Percentiles rank a stretch among this genome's conserved stretches.
Conservation (phyloP, 345 rosid species). For the Psidium friedrichsthalianum region DNA sequence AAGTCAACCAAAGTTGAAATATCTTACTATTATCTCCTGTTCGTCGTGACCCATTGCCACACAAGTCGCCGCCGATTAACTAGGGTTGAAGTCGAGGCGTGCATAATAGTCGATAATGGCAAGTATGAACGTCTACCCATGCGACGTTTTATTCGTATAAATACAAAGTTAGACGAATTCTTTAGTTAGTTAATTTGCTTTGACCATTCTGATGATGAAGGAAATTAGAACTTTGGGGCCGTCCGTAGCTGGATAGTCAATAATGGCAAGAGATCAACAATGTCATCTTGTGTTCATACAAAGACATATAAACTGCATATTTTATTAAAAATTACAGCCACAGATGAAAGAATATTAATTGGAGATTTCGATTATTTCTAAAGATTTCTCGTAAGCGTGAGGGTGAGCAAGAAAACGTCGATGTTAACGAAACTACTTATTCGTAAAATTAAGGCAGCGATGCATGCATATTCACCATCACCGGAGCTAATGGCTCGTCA, state of each 20-base stretch:
- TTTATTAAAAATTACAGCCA: background rate
- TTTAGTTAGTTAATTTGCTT: background rate
- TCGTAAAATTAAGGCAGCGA: background rate
- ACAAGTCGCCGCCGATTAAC: background rate
- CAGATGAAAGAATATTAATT: background rate
- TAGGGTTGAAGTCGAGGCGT: background rate
- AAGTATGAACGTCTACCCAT: background rate
- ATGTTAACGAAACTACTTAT: background rate
- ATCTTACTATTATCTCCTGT: background rate
- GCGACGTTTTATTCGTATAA: background rate
- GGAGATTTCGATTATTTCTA: background rate
- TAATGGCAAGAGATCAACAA: background rate
- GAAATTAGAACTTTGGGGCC: background rate
- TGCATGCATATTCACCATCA: background rate
- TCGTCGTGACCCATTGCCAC: background rate
- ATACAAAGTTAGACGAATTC: background rate
- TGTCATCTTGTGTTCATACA: background rate
- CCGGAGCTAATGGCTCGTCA: background rate
- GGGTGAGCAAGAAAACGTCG: background rate
- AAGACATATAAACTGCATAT: background rate
- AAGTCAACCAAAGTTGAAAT: background rate
- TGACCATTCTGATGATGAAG: background rate
- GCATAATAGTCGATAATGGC: background rate
- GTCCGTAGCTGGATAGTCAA: background rate
- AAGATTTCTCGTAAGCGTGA: background rate